phyloP scores from a whole-genome alignment of 495 filamentous ascomycete species.

The Aspergillus haitiensis region DNA sequence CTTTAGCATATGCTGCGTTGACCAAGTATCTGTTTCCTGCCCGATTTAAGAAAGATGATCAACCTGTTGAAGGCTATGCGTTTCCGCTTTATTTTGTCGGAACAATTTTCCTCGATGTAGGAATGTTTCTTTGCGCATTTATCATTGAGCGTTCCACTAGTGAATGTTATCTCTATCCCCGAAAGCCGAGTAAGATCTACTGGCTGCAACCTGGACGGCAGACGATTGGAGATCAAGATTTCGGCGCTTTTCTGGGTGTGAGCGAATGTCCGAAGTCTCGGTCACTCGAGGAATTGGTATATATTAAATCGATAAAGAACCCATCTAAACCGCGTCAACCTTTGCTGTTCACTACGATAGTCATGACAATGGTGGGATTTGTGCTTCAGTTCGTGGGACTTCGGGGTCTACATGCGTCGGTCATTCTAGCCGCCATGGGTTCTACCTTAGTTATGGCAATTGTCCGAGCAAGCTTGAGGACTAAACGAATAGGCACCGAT shows the following conservation, averaged over 20 bases:
- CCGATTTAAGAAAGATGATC: conserved; percentile 33
- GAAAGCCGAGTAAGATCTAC: conserved; percentile 39
- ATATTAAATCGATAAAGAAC: conserved; percentile 39
- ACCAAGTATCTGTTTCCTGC: conserved; percentile 36
- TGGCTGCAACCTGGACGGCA: conserved; percentile 48
- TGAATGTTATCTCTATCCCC: conserved; percentile 30
- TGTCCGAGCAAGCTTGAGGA: conserved; percentile 47
- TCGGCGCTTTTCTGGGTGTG: conserved; percentile 38
- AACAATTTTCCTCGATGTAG: conserved; percentile 35
- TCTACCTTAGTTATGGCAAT: conserved; percentile 49
- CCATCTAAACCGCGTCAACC: conserved; percentile 4
- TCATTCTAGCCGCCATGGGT: conserved; percentile 46
- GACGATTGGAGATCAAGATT: conserved; percentile 42
- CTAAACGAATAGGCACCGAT: conserved; percentile 37
- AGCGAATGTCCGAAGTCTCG: conserved; percentile 25
- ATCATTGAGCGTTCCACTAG: conserved; percentile 41
- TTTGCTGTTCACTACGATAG: conserved; percentile 25
- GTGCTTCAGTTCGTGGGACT: conserved; percentile 52
- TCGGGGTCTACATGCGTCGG: conserved; percentile 50
- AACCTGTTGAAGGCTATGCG: conserved; percentile 36
- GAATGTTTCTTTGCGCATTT: conserved; percentile 46
- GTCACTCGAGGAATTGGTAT: conserved; percentile 25
- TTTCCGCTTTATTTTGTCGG: conserved; percentile 42
- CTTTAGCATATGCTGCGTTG: conserved; percentile 34
- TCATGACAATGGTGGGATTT: conserved; percentile 46